phyloP scores from a whole-genome alignment of 1,139 yeast genomes.

The Saccharomycopsis hybrid region DNA sequence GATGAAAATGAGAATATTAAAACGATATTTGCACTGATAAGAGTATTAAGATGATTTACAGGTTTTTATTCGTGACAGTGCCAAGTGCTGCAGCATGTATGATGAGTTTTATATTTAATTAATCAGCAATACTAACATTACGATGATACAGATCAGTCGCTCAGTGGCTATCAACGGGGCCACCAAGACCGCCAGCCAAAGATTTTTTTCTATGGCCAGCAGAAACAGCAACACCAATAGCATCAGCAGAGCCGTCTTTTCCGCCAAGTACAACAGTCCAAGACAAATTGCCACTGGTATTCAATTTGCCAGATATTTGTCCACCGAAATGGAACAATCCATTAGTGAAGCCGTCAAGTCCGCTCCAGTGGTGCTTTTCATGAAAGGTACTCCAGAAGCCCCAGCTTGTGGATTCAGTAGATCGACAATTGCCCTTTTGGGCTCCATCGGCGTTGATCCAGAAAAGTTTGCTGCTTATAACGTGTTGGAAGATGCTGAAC shows the following conservation, averaged over 20 bases:
- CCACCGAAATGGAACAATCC: conserved; percentile 75
- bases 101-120: too few relatives aligned
- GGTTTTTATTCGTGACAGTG: too few relatives aligned
- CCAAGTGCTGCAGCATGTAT: too few relatives aligned
- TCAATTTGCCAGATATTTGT: conserved; percentile 44
- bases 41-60: too few relatives aligned
- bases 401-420: conserved; percentile 98
- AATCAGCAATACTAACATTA: too few relatives aligned
- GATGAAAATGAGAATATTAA: too few relatives aligned
- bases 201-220: background rate
- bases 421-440: conserved; percentile 87
- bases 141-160: background rate
- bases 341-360: conserved; percentile 78
- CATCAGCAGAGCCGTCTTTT: too few relatives aligned
- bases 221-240: background rate
- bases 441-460: conserved; percentile 97
- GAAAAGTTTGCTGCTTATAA: conserved; percentile 93
- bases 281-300: too few relatives aligned
- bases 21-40: too few relatives aligned
- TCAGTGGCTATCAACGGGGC: background rate
- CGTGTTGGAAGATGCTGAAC: conserved; percentile 88
- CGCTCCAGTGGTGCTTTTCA: conserved; percentile 91
- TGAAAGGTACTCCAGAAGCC: conserved; percentile 96
- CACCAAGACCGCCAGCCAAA: background rate
- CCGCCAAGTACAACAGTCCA: too few relatives aligned